phyloP scores from a whole-genome alignment of 768 basidiomycete species.

The Ephemerocybe angulata region DNA sequence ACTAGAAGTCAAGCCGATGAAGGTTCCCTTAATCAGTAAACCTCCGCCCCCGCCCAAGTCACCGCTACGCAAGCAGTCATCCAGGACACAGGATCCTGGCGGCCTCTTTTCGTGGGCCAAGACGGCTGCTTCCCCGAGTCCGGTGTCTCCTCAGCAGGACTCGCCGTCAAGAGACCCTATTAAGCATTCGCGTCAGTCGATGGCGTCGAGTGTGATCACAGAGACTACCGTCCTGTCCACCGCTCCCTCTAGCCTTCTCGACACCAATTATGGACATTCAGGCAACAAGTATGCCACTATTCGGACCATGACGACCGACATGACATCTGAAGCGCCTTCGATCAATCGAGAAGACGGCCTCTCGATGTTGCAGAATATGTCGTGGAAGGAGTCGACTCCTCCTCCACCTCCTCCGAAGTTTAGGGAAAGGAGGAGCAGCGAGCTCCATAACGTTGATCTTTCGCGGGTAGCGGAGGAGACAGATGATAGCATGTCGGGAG shows the following conservation, averaged over 20 bases:
- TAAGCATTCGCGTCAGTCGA: slow-evolving; percentile 51
- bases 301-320: slow-evolving; percentile 77
- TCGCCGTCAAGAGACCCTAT: slow-evolving; percentile 23
- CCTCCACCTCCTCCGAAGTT: slow-evolving; percentile 7
- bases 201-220: slow-evolving; percentile 59
- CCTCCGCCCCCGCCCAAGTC: slow-evolving; percentile 44
- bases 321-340: slow-evolving; percentile 72
- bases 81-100: slow-evolving; percentile 22
- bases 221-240: slow-evolving; percentile 46
- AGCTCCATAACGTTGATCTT: slow-evolving; percentile 56
- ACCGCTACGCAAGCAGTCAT: slow-evolving; percentile 44
- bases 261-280: slow-evolving; percentile 36
- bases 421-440: slow-evolving; percentile 64
- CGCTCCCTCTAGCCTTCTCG: slow-evolving; percentile 60
- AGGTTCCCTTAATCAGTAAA: slow-evolving; percentile 34
- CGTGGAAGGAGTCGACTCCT: slow-evolving; percentile 29
- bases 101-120: slow-evolving; percentile 31
- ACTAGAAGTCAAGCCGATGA: slow-evolving; percentile 33
- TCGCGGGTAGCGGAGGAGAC: slow-evolving; percentile 70
- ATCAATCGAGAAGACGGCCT: slow-evolving; percentile 64
- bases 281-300: slow-evolving; percentile 73
- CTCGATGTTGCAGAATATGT: slow-evolving; percentile 48
- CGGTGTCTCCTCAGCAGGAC: slow-evolving; percentile 34
- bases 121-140: slow-evolving; percentile 25
- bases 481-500: slow-evolving; percentile 48